Evolutionary conservation across 1,284 basidiomycete genomes (phyloP).

Genomic region (Cryptococcus depauperatus): DNA sequence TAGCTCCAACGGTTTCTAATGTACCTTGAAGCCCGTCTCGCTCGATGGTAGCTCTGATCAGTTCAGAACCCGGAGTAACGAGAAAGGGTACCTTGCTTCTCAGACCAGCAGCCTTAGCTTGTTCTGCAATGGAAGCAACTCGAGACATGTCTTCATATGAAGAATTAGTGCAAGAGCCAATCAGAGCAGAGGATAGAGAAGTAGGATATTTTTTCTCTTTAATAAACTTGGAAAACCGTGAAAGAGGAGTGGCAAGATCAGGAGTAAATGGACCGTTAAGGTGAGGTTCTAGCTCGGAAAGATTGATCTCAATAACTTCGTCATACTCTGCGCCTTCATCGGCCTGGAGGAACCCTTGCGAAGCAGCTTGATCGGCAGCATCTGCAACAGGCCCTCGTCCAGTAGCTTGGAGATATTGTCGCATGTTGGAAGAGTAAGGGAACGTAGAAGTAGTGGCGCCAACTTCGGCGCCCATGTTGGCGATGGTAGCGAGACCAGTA

Average conservation of each 20-base stretch:
- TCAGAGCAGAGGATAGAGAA: constrained; percentile 73
- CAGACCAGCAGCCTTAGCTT: constrained; percentile 57
- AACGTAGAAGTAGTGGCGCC: constrained; percentile 97
- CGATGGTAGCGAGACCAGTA: constrained; percentile 88
- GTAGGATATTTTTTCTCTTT: constrained; percentile 84
- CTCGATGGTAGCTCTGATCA: constrained; percentile 93
- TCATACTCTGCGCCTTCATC: constrained; percentile 94
- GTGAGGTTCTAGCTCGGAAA: constrained; percentile 91
- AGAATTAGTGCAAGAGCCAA: constrained; percentile 99
- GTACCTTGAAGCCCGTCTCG: constrained; percentile 88
- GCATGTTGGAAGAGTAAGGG: constrained; percentile 88
- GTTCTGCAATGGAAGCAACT: constrained; percentile 83
- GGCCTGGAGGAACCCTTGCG: constrained; percentile 66
- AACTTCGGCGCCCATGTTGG: constrained; percentile 99
- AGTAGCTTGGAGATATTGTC: constrained; percentile 80
- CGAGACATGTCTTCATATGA: constrained; percentile 99
- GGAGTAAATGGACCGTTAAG: constrained; percentile 99
- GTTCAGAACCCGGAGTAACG: constrained; percentile 96
- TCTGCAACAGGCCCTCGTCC: constrained; percentile 77
- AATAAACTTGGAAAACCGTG: constrained; percentile 82
- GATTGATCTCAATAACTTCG: constrained; percentile 85
- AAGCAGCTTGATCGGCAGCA: constrained; percentile 78
- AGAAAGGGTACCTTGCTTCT: constrained; percentile 80
- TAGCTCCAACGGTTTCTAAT: constrained; percentile 80
- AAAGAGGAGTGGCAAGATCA: constrained; percentile 90